phyloP scores from a whole-genome alignment of 768 basidiomycete species.

The Suillus luteus region DNA sequence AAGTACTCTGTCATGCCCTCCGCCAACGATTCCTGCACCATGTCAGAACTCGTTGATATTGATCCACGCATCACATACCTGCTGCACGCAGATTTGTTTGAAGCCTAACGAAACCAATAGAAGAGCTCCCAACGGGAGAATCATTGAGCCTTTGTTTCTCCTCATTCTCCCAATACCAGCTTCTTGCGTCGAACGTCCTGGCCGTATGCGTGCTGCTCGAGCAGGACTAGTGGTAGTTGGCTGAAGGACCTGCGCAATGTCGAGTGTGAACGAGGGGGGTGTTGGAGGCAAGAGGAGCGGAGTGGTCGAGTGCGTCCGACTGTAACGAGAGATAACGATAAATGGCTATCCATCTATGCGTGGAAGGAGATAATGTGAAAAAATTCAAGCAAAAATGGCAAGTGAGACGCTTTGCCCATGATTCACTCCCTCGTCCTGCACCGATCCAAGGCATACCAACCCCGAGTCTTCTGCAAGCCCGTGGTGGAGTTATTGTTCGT shows the following conservation, averaged over 20 bases:
- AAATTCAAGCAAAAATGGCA: neutral
- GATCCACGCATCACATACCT: conserved; percentile 46
- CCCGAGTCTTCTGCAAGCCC: too few relatives aligned
- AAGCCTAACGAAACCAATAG: conserved; percentile 83
- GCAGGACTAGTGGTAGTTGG: conserved; percentile 69
- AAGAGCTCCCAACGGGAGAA: too few relatives aligned
- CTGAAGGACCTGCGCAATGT: conserved; percentile 79
- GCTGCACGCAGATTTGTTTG: conserved; percentile 90
- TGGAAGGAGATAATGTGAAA: neutral
- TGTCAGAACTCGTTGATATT: neutral
- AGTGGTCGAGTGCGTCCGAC: conserved; percentile 62
- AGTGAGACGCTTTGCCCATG: conserved; percentile 12
- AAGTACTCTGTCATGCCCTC: conserved; percentile 78
- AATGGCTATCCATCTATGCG: conserved; percentile 58
- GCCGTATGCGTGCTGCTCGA: conserved; percentile 34
- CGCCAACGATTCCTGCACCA: conserved; percentile 78
- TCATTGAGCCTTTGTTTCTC: too few relatives aligned
- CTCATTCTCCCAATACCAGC: conserved; percentile 19
- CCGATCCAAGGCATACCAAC: too few relatives aligned
- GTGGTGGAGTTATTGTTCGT: too few relatives aligned
- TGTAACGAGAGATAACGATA: conserved; percentile 18
- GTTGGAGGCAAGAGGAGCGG: conserved; percentile 64
- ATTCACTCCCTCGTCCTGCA: too few relatives aligned
- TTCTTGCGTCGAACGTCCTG: conserved; percentile 15
- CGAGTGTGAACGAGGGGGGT: conserved; percentile 61